phyloP scores from a whole-genome alignment of 441 rosid species.

The Iberis amara region DNA sequence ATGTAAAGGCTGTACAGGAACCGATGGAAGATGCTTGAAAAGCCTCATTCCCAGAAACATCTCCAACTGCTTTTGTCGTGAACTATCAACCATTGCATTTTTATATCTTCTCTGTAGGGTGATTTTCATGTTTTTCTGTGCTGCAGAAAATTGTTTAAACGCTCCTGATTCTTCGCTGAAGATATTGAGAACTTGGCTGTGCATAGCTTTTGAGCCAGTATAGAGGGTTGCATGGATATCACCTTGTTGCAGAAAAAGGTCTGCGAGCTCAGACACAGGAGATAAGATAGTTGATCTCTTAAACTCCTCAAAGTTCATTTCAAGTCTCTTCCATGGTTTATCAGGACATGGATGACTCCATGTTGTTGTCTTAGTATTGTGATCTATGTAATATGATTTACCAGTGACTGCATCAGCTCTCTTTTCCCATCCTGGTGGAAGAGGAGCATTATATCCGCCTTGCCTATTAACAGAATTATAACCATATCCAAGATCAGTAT shows the following conservation, averaged over 20 bases:
- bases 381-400: slow-evolving; percentile 80
- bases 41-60: slow-evolving; percentile 93
- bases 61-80: slow-evolving; percentile 96
- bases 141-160: slow-evolving; percentile 84
- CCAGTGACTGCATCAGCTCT: slow-evolving; percentile 89
- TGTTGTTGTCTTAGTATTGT: slow-evolving; percentile 87
- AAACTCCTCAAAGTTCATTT: slow-evolving; percentile 86
- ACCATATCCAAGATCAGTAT: slow-evolving; percentile 63
- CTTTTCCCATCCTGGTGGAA: slow-evolving; percentile 98
- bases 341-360: slow-evolving; percentile 98
- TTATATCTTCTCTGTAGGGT: slow-evolving; percentile 88
- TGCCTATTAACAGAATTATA: slow-evolving; percentile 49
- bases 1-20: slow-evolving; percentile 74
- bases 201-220: slow-evolving; percentile 99
- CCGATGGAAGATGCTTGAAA: slow-evolving; percentile 92
- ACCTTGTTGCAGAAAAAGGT: slow-evolving; percentile 89
- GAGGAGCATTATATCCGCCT: slow-evolving; percentile 74
- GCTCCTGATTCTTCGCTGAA: slow-evolving; percentile 92
- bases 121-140: slow-evolving; percentile 79
- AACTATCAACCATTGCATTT: slow-evolving; percentile 85
- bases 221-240: slow-evolving; percentile 97
- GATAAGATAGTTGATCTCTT: slow-evolving; percentile 81
- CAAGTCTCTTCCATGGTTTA: slow-evolving; percentile 96
- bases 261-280: slow-evolving; percentile 85
- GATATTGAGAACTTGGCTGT: slow-evolving; percentile 92